Base-by-base conservation (phyloP, 495 filamentous ascomycete species). In the Penicillium longicatenatum region DNA sequence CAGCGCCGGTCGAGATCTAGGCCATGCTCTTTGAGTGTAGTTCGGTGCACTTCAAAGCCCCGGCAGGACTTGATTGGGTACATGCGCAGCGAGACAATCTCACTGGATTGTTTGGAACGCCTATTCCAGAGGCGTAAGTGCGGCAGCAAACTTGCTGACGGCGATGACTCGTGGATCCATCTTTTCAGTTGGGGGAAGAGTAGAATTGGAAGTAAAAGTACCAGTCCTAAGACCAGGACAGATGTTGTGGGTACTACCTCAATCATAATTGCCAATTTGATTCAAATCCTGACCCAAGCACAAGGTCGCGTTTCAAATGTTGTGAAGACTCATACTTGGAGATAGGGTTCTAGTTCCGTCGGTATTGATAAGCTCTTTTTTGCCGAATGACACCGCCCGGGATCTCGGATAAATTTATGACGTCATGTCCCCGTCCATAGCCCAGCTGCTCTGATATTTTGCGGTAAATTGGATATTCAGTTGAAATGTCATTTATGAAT, bases 1-100 rank as follows among this genome's bases (percentile, higher is more conserved):
- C 76, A 79, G 45, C 75, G 64, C 2, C 93, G 86, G 70, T 98
- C 93, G 66, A 90, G 89, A 65, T 90, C 83, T 45, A 98, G 81
- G 1, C 93, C 93, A 37, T 85, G 82, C 33, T 84, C 75, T 26
- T 89, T 71, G 4, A 96, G 79, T 31, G 81, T 84, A 45, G 83
- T 85, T 53, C 80, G 67, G 47, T 77, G 70, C 58, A 96, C 67
- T 68, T 92, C 85, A 54, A 97, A 83, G 22, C 89, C 90, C 60
- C 83, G 80, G 71, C 93, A 97, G 51, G 89, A 92, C 75, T 98
- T 97, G 63, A 98, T 80, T 4, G 93, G 93, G 72, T 94, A 96
- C 58, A 95, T 85, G 73, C 85, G 89, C 43, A 97, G 50, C 8
- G 70, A 68, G 59, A 71, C 52, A 35, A 79, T 72, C 26, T 75